Percentiles rank a stretch among this genome's conserved stretches.
These are phyloP conservation scores for Pleurotus salmoneostramineus DNA, from an alignment of 768 basidiomycete genomes.

Conservation along the genomic window DNA sequence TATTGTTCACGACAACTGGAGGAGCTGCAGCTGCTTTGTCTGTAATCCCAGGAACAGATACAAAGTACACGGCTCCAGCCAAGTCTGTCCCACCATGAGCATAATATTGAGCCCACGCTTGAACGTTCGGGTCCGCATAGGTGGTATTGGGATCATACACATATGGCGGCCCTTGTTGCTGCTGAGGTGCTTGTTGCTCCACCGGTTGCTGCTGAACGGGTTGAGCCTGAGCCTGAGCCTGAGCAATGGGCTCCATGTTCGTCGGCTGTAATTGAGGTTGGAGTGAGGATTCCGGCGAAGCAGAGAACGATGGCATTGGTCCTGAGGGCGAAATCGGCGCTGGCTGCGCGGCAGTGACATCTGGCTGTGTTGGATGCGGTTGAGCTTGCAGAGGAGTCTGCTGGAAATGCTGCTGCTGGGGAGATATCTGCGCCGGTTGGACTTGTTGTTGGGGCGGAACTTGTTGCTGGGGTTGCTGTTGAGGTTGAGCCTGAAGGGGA, in stretches of 20 bases:
- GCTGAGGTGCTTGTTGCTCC: constrained; percentile 13
- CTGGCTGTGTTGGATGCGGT: constrained; percentile 15
- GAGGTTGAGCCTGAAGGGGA: constrained; percentile 21
- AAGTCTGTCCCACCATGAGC: constrained; percentile 72
- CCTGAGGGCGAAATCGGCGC: neutral
- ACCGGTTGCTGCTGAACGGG: constrained; percentile 7
- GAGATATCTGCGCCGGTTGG: constrained; percentile 11
- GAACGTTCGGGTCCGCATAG: constrained; percentile 77
- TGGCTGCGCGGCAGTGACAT: constrained; percentile 11
- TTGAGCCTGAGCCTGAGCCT: constrained; percentile 11
- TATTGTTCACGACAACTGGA: constrained; percentile 8
- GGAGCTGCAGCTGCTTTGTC: constrained; percentile 24
- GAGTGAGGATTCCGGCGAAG: constrained; percentile 1
- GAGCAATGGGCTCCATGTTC: constrained; percentile 24
- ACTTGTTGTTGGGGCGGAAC: constrained; percentile 10
- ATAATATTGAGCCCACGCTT: constrained; percentile 87
- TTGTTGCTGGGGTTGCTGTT: constrained; percentile 11
- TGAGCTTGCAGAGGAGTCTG: constrained; percentile 21
- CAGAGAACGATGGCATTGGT: neutral
- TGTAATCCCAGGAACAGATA: constrained; percentile 72
- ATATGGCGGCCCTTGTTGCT: constrained; percentile 39
- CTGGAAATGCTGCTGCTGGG: constrained; percentile 3
- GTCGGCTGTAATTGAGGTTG: constrained; percentile 15
- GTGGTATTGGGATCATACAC: constrained; percentile 60
- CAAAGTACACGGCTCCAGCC: constrained; percentile 78